Evolutionary conservation across 169 alveolate species (phyloP).

Genomic region (Plasmodium chabaudi): DNA sequence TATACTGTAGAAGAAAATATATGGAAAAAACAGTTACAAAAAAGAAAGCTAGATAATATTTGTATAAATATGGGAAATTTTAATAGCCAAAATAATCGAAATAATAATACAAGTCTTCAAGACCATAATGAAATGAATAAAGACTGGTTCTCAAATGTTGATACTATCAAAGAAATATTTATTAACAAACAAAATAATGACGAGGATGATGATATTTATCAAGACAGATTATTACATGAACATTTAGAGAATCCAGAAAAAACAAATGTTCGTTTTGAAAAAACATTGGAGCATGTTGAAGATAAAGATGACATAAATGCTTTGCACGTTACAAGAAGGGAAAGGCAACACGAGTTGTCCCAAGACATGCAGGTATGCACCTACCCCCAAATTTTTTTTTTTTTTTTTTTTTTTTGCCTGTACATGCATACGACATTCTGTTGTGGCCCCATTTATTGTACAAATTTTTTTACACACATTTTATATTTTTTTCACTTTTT

Average conservation of each 20-base stretch:
- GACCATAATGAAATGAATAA: background rate
- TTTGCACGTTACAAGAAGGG: conserved; percentile 82
- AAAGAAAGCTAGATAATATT: conserved; percentile 96
- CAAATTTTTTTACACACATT: background rate
- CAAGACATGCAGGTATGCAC: conserved; percentile 35
- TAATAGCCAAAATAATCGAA: conserved; percentile 8
- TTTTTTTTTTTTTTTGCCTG: background rate
- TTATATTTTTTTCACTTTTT: background rate
- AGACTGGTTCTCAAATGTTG: conserved; percentile 61
- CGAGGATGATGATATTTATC: conserved; percentile 60
- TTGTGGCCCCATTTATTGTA: background rate
- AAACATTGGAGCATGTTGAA: conserved; percentile 88
- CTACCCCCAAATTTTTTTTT: background rate
- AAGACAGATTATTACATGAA: conserved; percentile 48
- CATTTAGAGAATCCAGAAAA: conserved; percentile 31
- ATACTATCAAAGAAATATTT: conserved; percentile 49
- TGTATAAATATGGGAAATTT: conserved; percentile 98
- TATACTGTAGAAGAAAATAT: conserved; percentile 98
- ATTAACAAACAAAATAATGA: conserved; percentile 60
- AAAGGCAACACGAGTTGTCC: conserved; percentile 54
- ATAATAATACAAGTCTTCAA: background rate
- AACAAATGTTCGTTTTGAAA: conserved; percentile 82
- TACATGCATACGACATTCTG: background rate
- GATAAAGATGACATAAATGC: conserved; percentile 91
- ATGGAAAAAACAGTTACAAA: conserved; percentile 96